These are phyloP conservation scores for Sphagnum magellanicum DNA, from an alignment of 228 moss, liverwort and hornwort species.

Conservation along the genomic window DNA sequence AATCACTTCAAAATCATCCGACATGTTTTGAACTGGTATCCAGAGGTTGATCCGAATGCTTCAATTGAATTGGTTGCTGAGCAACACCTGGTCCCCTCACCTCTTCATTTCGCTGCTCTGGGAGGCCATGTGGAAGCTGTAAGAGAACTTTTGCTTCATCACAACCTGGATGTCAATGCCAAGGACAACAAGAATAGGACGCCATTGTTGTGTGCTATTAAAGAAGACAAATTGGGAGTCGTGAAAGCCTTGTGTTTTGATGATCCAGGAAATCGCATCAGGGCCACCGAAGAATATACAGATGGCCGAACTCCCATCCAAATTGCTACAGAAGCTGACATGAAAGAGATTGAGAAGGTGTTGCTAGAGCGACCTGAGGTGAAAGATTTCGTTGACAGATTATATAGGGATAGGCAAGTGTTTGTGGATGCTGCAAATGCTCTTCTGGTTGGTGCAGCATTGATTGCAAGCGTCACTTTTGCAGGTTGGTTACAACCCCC, in stretches of 20 bases:
- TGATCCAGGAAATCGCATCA: conserved; percentile 13
- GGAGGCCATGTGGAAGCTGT: conserved; percentile 17
- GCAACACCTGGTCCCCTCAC: background rate
- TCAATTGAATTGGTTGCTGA: too few species aligned
- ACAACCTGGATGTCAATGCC: conserved; percentile 17
- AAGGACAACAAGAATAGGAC: conserved; percentile 15
- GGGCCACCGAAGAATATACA: conserved; percentile 26
- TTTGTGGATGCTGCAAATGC: too few species aligned
- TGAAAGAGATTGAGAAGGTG: conserved; percentile 14
- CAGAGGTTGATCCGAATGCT: too few species aligned
- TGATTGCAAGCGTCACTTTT: too few species aligned
- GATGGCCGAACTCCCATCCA: conserved; percentile 16
- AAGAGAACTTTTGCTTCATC: conserved; percentile 19
- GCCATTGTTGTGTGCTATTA: conserved; percentile 29
- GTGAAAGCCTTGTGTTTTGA: conserved; percentile 21
- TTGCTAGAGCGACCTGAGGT: conserved; percentile 24
- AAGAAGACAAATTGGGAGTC: conserved; percentile 16
- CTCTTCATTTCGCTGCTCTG: conserved; percentile 19
- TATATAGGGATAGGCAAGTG: conserved; percentile 9
- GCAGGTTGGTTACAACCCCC: too few species aligned
- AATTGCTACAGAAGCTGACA: conserved; percentile 17
- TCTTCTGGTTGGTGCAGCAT: too few species aligned
- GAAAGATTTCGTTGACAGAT: conserved; percentile 27
- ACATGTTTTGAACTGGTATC: too few species aligned
- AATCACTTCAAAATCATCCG: too few species aligned